Conservation (phyloP, 257 asterid species). For the Scutellaria baicalensis region DNA sequence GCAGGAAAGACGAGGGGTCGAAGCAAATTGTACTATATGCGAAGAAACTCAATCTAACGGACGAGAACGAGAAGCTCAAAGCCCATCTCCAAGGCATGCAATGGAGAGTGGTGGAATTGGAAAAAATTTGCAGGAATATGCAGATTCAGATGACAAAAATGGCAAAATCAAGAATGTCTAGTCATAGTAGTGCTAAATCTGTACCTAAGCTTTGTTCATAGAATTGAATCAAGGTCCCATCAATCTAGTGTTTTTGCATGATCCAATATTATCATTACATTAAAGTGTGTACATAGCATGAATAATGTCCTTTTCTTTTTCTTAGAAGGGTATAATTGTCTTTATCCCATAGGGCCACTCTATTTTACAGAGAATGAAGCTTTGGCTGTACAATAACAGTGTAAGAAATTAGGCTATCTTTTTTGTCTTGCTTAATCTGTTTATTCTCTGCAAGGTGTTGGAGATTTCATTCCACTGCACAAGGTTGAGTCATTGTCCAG, state of each 20-base stretch:
- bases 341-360: not conserved
- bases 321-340: slow-evolving; percentile 10
- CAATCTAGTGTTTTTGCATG: not conserved
- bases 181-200: slow-evolving; percentile 42
- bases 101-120: slow-evolving; percentile 73
- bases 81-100: slow-evolving; percentile 86
- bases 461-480: not conserved
- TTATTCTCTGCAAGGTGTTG: slow-evolving; percentile 13
- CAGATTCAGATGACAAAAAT: slow-evolving; percentile 66
- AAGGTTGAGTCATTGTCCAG: slow-evolving; percentile 12
- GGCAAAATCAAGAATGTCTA: slow-evolving; percentile 57
- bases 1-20: slow-evolving; percentile 22
- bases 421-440: slow-evolving; percentile 3
- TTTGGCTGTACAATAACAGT: not conserved
- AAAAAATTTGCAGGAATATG: slow-evolving; percentile 68
- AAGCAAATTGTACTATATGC: slow-evolving; percentile 70
- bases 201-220: slow-evolving; percentile 77
- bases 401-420: not conserved
- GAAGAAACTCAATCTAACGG: slow-evolving; percentile 44
- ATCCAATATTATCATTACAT: not conserved
- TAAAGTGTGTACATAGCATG: slow-evolving; percentile 26
- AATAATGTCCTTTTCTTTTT: slow-evolving; percentile 5
- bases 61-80: slow-evolving; percentile 59
- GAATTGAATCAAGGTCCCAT: slow-evolving; percentile 7
- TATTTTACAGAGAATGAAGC: slow-evolving; percentile 16